A percentile compares a stretch with the other conserved stretches of the same genome.
phyloP scores from a whole-genome alignment of 257 asterid genomes.

The Solanum rostratum region DNA sequence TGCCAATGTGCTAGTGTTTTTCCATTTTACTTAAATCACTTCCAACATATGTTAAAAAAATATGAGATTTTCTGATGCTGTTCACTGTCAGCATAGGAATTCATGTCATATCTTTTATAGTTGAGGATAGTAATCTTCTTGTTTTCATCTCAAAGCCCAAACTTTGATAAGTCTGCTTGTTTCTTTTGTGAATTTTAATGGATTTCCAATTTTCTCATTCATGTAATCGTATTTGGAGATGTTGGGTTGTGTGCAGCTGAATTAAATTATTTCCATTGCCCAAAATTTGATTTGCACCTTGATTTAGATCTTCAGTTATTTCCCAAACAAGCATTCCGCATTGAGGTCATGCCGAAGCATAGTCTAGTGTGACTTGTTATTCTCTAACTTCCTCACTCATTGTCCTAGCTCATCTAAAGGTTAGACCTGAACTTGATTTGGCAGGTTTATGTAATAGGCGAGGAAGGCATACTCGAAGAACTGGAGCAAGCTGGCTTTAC shows the following conservation, averaged over 20 bases:
- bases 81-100: not conserved
- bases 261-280: not conserved
- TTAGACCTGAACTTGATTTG: not conserved
- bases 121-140: not conserved
- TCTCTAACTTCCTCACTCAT: not conserved
- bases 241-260: not conserved
- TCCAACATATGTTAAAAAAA: not conserved
- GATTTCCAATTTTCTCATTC: not conserved
- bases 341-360: not conserved
- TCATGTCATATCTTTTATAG: not conserved
- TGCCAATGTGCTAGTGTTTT: not conserved
- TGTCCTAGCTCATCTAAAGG: not conserved
- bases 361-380: not conserved
- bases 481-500: conserved; percentile 70
- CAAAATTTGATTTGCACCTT: not conserved
- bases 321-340: not conserved
- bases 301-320: not conserved
- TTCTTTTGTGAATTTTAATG: not conserved
- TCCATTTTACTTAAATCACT: not conserved
- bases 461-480: conserved; percentile 84
- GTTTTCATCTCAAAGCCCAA: not conserved
- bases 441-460: conserved; percentile 94
- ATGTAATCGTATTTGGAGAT: not conserved
- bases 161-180: not conserved
- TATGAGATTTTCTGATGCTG: not conserved